Evolutionary conservation across 164 flowering plant species (phyloP).

Genomic region (Aristolochia fimbriata): DNA sequence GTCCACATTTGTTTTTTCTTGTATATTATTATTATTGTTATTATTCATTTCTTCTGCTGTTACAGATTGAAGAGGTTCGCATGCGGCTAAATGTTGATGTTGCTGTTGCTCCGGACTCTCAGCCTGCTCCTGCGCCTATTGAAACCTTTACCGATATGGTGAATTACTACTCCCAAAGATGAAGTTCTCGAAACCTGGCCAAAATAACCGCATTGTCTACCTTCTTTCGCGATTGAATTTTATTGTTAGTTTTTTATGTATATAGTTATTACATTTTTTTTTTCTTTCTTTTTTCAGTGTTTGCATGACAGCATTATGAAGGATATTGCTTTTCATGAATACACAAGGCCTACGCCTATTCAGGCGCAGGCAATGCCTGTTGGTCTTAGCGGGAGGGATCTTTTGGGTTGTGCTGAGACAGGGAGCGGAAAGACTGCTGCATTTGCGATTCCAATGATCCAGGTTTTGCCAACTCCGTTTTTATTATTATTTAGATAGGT

Average conservation of each 20-base stretch:
- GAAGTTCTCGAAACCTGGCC: too few relatives aligned
- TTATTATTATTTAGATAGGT: background rate
- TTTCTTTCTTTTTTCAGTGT: conserved; percentile 23
- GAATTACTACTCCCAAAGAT: background rate
- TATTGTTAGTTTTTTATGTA: background rate
- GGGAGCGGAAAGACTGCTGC: conserved; percentile 78
- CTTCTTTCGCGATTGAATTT: background rate
- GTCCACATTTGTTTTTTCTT: background rate
- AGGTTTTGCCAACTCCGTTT: conserved; percentile 20
- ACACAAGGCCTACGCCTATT: conserved; percentile 51
- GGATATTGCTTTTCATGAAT: conserved; percentile 46
- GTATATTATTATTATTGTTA: background rate
- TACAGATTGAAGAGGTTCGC: conserved; percentile 52
- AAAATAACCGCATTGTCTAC: too few relatives aligned
- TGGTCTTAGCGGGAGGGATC: conserved; percentile 54
- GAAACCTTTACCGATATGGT: conserved; percentile 62
- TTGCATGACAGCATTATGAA: conserved; percentile 45
- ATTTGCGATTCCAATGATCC: conserved; percentile 56
- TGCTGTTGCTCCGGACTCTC: conserved; percentile 27
- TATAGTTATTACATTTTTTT: background rate
- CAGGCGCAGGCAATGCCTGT: conserved; percentile 65
- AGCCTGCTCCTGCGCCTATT: conserved; percentile 48
- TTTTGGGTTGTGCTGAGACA: conserved; percentile 63
- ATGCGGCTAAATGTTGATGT: conserved; percentile 53
- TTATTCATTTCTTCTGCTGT: background rate